These are phyloP conservation scores for Quercus glauca DNA, from an alignment of 306 rosid genomes.

Conservation along the genomic window DNA sequence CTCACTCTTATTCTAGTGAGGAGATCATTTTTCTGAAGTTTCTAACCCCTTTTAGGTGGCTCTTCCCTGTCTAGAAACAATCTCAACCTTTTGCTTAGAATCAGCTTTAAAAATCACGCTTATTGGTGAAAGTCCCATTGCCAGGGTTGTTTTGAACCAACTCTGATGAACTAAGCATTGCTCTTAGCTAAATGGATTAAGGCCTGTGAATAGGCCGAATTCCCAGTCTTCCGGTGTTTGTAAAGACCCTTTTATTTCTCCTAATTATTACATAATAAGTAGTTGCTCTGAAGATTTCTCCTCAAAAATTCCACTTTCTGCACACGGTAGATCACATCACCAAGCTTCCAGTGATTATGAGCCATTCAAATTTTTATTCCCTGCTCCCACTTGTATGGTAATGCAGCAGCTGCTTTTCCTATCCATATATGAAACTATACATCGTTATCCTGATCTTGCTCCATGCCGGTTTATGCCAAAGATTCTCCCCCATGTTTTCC, in stretches of 20 bases:
- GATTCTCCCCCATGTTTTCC: not conserved
- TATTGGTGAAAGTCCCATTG: not conserved
- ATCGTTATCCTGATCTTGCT: too few relatives aligned
- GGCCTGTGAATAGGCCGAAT: not conserved
- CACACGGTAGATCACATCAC: not conserved
- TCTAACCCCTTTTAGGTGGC: too few relatives aligned
- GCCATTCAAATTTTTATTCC: not conserved
- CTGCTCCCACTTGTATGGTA: not conserved
- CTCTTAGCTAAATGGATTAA: not conserved
- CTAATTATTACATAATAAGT: not conserved
- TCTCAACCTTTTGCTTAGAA: too few relatives aligned
- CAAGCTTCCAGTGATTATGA: not conserved
- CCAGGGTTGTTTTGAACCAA: not conserved
- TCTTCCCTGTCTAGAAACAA: too few relatives aligned
- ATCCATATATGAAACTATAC: too few relatives aligned
- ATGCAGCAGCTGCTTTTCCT: not conserved
- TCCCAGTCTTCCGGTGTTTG: not conserved
- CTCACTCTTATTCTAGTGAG: too few relatives aligned
- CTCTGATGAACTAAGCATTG: not conserved
- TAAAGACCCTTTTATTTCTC: not conserved
- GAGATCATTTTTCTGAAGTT: too few relatives aligned
- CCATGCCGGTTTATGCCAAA: too few relatives aligned
- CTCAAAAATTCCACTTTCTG: not conserved
- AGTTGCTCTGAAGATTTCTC: not conserved
- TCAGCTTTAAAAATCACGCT: too few relatives aligned